Percentiles rank a stretch among this genome's conserved stretches.
These are phyloP conservation scores for Cyberlindnera americana DNA, from an alignment of 805 yeast genomes.

Conservation along the genomic window DNA sequence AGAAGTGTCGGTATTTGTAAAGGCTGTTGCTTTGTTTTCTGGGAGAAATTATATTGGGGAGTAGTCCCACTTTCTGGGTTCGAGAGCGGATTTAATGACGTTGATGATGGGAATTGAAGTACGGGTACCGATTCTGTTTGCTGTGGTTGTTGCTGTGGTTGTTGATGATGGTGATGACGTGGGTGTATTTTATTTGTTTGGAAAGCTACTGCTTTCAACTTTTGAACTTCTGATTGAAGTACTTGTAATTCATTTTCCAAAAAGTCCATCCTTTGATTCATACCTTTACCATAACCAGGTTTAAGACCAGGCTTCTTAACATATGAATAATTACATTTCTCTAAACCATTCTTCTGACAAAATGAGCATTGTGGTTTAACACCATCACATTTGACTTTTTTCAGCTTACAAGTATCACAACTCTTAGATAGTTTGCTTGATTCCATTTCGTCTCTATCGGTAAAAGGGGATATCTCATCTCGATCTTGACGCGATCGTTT, in stretches of 20 bases:
- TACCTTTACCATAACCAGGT: slow-evolving; percentile 24
- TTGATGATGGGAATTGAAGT: too few species aligned
- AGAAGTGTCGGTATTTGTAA: slow-evolving; percentile 20
- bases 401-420: slow-evolving; percentile 22
- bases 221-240: slow-evolving; percentile 10
- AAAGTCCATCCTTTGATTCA: slow-evolving; percentile 20
- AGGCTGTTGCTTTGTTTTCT: background rate
- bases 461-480: background rate
- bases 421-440: slow-evolving; percentile 19
- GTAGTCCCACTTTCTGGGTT: too few species aligned
- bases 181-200: background rate
- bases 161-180: background rate
- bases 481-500: slow-evolving; percentile 3
- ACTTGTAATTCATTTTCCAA: slow-evolving; percentile 16
- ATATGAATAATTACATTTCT: slow-evolving; percentile 16
- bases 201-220: background rate
- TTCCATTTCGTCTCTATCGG: slow-evolving; percentile 2
- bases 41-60: too few species aligned
- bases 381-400: slow-evolving; percentile 26
- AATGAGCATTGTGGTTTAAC: slow-evolving; percentile 19
- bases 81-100: too few species aligned
- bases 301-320: slow-evolving; percentile 26
- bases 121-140: too few species aligned
- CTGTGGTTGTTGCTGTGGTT: background rate
- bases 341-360: slow-evolving; percentile 14